Conservation (phyloP, 305 asterid species). For the Fraxinus dipetala region DNA sequence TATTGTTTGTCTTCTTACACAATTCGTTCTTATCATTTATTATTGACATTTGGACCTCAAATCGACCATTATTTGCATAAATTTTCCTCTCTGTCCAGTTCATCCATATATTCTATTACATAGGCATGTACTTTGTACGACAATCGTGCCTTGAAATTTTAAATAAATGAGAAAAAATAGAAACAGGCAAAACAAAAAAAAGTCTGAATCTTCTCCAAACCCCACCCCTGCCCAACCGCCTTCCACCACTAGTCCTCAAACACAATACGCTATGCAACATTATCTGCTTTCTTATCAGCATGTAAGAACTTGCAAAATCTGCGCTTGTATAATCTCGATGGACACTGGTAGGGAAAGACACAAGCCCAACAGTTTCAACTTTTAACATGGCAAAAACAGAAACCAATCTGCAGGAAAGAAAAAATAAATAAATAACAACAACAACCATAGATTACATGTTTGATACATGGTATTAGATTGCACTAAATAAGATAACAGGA, state of each 20-base stretch:
- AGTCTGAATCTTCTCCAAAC: no score
- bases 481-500: background rate
- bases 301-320: background rate
- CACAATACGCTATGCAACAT: no score
- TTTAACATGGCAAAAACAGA: background rate
- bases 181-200: background rate
- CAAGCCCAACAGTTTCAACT: background rate
- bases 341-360: background rate
- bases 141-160: no score
- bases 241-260: no score
- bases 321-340: background rate
- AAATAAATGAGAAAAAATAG: no score
- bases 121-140: background rate
- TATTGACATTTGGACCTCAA: background rate
- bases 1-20: no score
- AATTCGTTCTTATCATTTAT: no score
- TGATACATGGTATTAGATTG: background rate
- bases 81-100: background rate
- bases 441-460: background rate
- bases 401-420: background rate
- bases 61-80: background rate
- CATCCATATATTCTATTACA: background rate
- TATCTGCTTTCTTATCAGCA: background rate
- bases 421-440: no score
- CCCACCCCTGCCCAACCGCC: no score